These are phyloP conservation scores for Nemophila menziesii DNA, from an alignment of 257 asterid genomes.

Conservation along the genomic window DNA sequence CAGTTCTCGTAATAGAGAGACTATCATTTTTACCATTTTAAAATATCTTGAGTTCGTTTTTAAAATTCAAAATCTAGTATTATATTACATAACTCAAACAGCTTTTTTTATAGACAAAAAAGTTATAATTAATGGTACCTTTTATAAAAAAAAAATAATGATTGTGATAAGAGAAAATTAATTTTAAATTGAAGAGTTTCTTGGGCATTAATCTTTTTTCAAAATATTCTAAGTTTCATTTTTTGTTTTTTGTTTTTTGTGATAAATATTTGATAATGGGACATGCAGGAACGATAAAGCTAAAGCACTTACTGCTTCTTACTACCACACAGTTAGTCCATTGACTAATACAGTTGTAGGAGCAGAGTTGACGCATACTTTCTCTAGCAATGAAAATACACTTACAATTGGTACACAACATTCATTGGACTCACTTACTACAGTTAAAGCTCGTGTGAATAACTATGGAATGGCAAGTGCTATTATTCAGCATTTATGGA, in stretches of 20 bases:
- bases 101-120: too few species aligned
- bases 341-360: constrained; percentile 79
- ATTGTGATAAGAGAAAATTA: too few species aligned
- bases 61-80: too few species aligned
- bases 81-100: too few species aligned
- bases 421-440: constrained; percentile 61
- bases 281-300: constrained; percentile 79
- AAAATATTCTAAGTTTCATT: too few species aligned
- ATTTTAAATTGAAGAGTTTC: not conserved
- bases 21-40: too few species aligned
- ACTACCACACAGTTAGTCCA: constrained; percentile 74
- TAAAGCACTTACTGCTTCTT: constrained; percentile 60
- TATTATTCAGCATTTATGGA: constrained; percentile 84
- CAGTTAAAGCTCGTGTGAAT: constrained; percentile 75
- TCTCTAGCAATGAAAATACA: constrained; percentile 72
- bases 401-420: constrained; percentile 86
- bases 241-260: too few species aligned
- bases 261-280: too few species aligned
- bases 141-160: too few species aligned
- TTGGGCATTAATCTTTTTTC: not conserved
- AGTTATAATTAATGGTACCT: too few species aligned
- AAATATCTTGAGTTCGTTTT: too few species aligned
- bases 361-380: constrained; percentile 85
- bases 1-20: not conserved
- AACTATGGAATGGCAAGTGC: constrained; percentile 82